Base-by-base conservation (phyloP, 1,284 basidiomycete genomes). In the Trichosporon faecale region DNA sequence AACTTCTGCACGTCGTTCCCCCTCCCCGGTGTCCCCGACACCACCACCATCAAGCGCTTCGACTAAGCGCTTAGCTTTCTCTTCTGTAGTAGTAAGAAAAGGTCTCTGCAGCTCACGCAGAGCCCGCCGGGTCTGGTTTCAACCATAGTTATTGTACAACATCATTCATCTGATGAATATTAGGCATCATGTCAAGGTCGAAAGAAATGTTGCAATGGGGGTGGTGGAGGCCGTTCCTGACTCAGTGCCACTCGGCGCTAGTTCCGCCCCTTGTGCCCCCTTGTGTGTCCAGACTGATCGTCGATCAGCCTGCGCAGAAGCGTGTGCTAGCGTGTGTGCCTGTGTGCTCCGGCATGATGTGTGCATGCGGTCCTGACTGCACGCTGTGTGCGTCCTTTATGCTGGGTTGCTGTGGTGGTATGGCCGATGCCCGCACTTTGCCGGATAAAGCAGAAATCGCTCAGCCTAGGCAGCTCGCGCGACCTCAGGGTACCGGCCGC, bases 1-100 rank as follows among this genome's bases (percentile, higher is more conserved):
- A 40, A 29, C 23, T 98, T 98, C 80, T 92, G 94, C 21, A 88
- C 86, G 74, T 87, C 88, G 84, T 98, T 91, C 92, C 96, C 96
- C 3, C 86, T 99, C 16, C 96, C 96, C 68, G 95, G 96, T 84
- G 89, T 95, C 7, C 84, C 84, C 55, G 92, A 95, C 82, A 89
- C 83, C 35, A 23, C 68, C 25, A 61, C 23, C 21, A 73, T 73
- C 72, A 73, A 73, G 72, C 69, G 61, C 63, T 69, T 71, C 66
- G 72, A 73, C 66, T 71, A 73, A 69, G 14, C 55, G 40, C 29
- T 1, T 1, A 52, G 33, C n/a, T 55, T 55, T 44, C 33, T 5
- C 9, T 23, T 18, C 49, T 25, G n/a, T n/a, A n/a, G 29, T 44
- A 61, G 52, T 40, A 66, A 27, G 18, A 64, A 27, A 67, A 66